Conservation (phyloP, 106 monocot species). For the Gastrodia elata region DNA sequence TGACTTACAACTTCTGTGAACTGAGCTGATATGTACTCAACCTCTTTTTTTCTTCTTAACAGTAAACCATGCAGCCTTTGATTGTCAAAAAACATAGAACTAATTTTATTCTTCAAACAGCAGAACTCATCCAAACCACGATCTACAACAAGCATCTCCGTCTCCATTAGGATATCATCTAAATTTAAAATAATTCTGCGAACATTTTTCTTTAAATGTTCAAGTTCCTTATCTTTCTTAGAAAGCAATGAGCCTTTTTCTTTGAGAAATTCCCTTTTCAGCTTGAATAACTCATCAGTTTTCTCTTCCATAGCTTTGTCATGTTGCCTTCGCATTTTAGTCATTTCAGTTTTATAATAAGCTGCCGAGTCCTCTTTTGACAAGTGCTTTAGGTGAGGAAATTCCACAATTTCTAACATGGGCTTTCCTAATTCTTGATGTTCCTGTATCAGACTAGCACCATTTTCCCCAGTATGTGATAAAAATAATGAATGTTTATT, state of each 20-base stretch:
- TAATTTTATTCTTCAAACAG: slow-evolving; percentile 30
- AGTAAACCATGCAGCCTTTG: slow-evolving; percentile 41
- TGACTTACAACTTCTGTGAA: slow-evolving; percentile 38
- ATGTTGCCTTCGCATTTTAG: slow-evolving; percentile 70
- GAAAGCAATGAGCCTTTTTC: slow-evolving; percentile 44
- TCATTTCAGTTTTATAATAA: slow-evolving; percentile 64
- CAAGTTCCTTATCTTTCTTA: slow-evolving; percentile 71
- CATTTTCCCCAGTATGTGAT: slow-evolving; percentile 30
- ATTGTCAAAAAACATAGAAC: slow-evolving; percentile 46
- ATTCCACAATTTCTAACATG: slow-evolving; percentile 30
- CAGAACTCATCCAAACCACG: slow-evolving; percentile 20
- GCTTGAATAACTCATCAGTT: slow-evolving; percentile 78
- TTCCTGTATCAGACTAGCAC: slow-evolving; percentile 11
- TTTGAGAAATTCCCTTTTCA: slow-evolving; percentile 66
- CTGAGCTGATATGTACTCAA: slow-evolving; percentile 36
- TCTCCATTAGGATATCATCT: slow-evolving; percentile 40
- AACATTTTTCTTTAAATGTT: slow-evolving; percentile 50
- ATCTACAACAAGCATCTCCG: slow-evolving; percentile 11
- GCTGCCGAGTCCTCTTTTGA: slow-evolving; percentile 49
- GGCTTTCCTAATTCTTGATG: slow-evolving; percentile 15
- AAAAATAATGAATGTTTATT: slow-evolving; percentile 14
- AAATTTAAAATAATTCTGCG: slow-evolving; percentile 51
- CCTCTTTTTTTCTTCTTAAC: slow-evolving; percentile 28
- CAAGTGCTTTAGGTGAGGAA: slow-evolving; percentile 41
- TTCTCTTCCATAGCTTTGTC: slow-evolving; percentile 75